A percentile compares a stretch with the other conserved stretches of the same genome.
Evolutionary conservation across 2,329 filamentous ascomycete species (phyloP).

Genomic region (Blumeria graminis): DNA sequence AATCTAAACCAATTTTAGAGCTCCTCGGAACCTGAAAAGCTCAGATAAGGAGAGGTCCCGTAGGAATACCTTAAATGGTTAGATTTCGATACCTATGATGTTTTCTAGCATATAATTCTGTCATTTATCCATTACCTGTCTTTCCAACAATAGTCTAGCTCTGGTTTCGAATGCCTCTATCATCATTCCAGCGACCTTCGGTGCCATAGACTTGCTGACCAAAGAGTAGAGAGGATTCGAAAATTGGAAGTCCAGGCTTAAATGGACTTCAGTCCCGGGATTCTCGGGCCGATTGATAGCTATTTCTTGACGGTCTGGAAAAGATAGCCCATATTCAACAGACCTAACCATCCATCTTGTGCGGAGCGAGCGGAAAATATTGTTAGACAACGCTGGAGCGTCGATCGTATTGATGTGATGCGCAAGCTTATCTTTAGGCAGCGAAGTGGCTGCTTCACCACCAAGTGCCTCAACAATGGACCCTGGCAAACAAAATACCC

Average conservation of each 20-base stretch:
- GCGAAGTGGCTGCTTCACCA: constrained; percentile 26
- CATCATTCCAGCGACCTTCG: constrained; percentile 70
- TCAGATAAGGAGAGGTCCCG: too few species aligned
- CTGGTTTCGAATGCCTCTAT: constrained; percentile 78
- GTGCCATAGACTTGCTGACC: constrained; percentile 57
- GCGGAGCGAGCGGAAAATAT: constrained; percentile 40
- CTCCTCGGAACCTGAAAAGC: too few species aligned
- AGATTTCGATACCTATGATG: too few species aligned
- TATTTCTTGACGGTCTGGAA: constrained; percentile 14
- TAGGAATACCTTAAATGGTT: too few species aligned
- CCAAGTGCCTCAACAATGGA: constrained; percentile 54
- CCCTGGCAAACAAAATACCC: constrained; percentile 52
- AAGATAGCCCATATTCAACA: constrained; percentile 21
- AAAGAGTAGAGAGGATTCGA: constrained; percentile 70
- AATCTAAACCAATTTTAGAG: too few species aligned
- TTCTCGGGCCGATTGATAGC: constrained; percentile 11
- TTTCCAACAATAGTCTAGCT: constrained; percentile 20
- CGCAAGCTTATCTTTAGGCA: constrained; percentile 18
- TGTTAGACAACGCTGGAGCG: constrained; percentile 19
- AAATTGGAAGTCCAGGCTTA: constrained; percentile 65
- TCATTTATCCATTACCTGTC: not conserved
- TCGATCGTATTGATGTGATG: constrained; percentile 18
- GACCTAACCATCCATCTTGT: constrained; percentile 44
- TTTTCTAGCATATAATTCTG: not conserved
- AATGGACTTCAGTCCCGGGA: constrained; percentile 44